Evolutionary conservation across 169 alveolate species (phyloP).

Genomic region (Plasmodium adleri): DNA sequence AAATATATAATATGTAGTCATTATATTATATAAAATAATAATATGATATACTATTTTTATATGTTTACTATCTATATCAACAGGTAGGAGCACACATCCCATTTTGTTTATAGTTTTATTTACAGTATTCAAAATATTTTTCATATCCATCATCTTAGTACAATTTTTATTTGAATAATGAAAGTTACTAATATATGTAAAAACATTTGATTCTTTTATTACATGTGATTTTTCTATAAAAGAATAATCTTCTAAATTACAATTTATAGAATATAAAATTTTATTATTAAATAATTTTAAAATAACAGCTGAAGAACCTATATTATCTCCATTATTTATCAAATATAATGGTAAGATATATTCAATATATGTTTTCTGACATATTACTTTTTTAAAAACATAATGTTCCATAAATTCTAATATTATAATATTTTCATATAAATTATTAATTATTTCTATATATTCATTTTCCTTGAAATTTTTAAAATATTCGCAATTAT

Average conservation of each 20-base stretch:
- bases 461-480: slow-evolving; percentile 44
- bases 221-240: slow-evolving; percentile 56
- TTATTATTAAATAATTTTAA: slow-evolving; percentile 44
- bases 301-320: slow-evolving; percentile 65
- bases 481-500: slow-evolving; percentile 36
- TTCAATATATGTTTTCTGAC: slow-evolving; percentile 15
- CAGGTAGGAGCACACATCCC: slow-evolving; percentile 54
- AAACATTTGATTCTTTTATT: slow-evolving; percentile 34
- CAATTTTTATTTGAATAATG: slow-evolving; percentile 56
- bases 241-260: slow-evolving; percentile 52
- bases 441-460: slow-evolving; percentile 34
- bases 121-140: slow-evolving; percentile 22
- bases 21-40: background rate
- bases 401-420: slow-evolving; percentile 59
- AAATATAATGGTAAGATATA: slow-evolving; percentile 58
- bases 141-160: slow-evolving; percentile 32
- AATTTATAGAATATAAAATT: slow-evolving; percentile 65
- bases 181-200: slow-evolving; percentile 67
- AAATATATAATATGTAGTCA: background rate
- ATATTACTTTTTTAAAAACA: slow-evolving; percentile 41
- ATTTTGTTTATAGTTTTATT: slow-evolving; percentile 51
- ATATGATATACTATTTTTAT: background rate
- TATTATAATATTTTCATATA: slow-evolving; percentile 18
- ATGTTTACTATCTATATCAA: slow-evolving; percentile 62
- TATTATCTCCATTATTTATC: slow-evolving; percentile 64